Percentiles rank a stretch among this genome's conserved stretches.
These are phyloP conservation scores for Trichoderma sp. DNA, from an alignment of 2,329 filamentous ascomycete genomes.

Conservation along the genomic window DNA sequence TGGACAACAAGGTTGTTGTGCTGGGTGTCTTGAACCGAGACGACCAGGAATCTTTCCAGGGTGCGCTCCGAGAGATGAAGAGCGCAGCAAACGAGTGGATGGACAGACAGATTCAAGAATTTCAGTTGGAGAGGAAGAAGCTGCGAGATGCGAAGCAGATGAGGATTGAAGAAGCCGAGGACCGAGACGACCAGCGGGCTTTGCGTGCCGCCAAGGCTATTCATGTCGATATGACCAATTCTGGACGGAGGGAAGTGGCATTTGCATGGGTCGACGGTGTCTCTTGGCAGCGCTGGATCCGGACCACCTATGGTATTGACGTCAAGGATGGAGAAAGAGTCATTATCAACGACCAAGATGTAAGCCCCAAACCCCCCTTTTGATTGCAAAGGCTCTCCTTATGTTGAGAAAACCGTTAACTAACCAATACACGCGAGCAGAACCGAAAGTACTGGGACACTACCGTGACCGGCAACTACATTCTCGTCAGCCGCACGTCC, in stretches of 20 bases:
- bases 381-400: not conserved
- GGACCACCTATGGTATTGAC: constrained; percentile 91
- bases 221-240: constrained; percentile 83
- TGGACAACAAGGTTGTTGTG: constrained; percentile 93
- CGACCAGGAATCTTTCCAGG: constrained; percentile 72
- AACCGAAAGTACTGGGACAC: constrained; percentile 93
- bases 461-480: constrained; percentile 83
- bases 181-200: constrained; percentile 85
- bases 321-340: constrained; percentile 85
- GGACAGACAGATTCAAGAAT: constrained; percentile 88
- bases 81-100: constrained; percentile 96
- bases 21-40: constrained; percentile 82
- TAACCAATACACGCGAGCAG: constrained; percentile 41
- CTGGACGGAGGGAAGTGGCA: constrained; percentile 80
- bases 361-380: constrained; percentile 48
- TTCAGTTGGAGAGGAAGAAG: constrained; percentile 90
- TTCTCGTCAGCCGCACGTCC: constrained; percentile 82
- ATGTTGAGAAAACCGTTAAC: not conserved
- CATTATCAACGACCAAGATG: constrained; percentile 95
- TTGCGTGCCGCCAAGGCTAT: constrained; percentile 85
- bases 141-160: constrained; percentile 91
- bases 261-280: constrained; percentile 97
- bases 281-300: constrained; percentile 97
- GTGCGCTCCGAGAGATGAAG: constrained; percentile 86
- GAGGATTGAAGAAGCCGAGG: constrained; percentile 92